Evolutionary conservation across 169 alveolate species (phyloP).

Genomic region (Theileria orientalis): DNA sequence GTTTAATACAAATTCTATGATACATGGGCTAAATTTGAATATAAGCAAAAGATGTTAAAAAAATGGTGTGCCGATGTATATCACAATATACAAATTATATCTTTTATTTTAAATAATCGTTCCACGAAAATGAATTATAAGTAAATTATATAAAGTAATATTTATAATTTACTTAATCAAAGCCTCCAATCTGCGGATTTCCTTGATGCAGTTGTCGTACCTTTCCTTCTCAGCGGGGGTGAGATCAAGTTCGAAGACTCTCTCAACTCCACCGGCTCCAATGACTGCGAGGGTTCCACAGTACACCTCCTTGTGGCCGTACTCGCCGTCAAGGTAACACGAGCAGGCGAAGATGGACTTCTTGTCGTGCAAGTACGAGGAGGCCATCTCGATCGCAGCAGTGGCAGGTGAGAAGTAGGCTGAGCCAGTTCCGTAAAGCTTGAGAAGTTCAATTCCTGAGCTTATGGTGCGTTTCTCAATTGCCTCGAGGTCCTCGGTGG

Average conservation of each 20-base stretch:
- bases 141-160: no score
- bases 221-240: constrained; percentile 69
- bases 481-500: constrained; percentile 42
- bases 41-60: no score
- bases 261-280: constrained; percentile 83
- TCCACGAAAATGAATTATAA: no score
- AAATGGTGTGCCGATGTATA: no score
- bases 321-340: constrained; percentile 81
- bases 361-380: constrained; percentile 71
- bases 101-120: no score
- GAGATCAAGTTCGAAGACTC: constrained; percentile 73
- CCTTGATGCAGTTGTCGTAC: constrained; percentile 47
- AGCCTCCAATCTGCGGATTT: constrained; percentile 44
- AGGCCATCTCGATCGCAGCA: constrained; percentile 70
- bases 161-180: not conserved
- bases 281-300: constrained; percentile 83
- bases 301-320: constrained; percentile 76
- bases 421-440: constrained; percentile 54
- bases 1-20: not conserved
- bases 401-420: constrained; percentile 73
- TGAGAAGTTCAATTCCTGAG: constrained; percentile 51
- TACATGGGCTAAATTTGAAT: not conserved
- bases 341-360: constrained; percentile 81
- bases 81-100: no score
- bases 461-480: constrained; percentile 37